A percentile compares a stretch with the other conserved stretches of the same genome.
These are phyloP conservation scores for Sanghuangporus weigelae DNA, from an alignment of 1,284 basidiomycete species.

Conservation along the genomic window DNA sequence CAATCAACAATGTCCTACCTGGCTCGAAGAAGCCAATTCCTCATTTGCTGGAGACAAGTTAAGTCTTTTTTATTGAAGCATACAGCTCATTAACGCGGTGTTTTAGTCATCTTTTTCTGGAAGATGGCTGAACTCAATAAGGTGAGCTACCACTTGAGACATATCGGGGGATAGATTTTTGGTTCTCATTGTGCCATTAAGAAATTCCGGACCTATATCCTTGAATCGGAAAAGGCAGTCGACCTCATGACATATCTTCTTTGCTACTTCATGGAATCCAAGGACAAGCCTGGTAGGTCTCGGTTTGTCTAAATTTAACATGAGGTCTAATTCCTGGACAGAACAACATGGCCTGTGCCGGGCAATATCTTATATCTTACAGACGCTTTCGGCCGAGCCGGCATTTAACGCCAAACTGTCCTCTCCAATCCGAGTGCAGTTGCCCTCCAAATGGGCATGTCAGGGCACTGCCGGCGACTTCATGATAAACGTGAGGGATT, in stretches of 20 bases:
- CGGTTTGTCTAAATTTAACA: neutral
- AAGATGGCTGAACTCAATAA: constrained; percentile 89
- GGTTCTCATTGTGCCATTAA: constrained; percentile 27
- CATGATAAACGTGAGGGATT: constrained; percentile 70
- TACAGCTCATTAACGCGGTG: constrained; percentile 9
- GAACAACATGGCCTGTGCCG: constrained; percentile 90
- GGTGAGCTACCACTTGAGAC: constrained; percentile 35
- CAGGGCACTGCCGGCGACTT: constrained; percentile 81
- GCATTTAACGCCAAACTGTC: constrained; percentile 68
- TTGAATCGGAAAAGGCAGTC: constrained; percentile 74
- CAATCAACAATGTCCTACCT: constrained; percentile 71
- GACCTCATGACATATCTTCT: constrained; percentile 76
- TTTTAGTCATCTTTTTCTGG: constrained; percentile 80
- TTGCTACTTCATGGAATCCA: constrained; percentile 77
- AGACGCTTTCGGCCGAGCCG: constrained; percentile 83
- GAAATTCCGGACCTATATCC: constrained; percentile 82
- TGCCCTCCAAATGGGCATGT: constrained; percentile 72
- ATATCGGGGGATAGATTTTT: neutral
- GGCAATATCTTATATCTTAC: constrained; percentile 86
- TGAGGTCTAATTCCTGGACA: constrained; percentile 25
- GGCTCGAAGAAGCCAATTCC: constrained; percentile 78
- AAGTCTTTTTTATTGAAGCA: constrained; percentile 26
- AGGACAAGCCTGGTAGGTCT: constrained; percentile 79
- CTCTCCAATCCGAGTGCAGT: constrained; percentile 52
- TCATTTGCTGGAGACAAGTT: constrained; percentile 77